Evolutionary conservation across 164 flowering plant genomes (phyloP).

Genomic region (Kingdonia uniflora): DNA sequence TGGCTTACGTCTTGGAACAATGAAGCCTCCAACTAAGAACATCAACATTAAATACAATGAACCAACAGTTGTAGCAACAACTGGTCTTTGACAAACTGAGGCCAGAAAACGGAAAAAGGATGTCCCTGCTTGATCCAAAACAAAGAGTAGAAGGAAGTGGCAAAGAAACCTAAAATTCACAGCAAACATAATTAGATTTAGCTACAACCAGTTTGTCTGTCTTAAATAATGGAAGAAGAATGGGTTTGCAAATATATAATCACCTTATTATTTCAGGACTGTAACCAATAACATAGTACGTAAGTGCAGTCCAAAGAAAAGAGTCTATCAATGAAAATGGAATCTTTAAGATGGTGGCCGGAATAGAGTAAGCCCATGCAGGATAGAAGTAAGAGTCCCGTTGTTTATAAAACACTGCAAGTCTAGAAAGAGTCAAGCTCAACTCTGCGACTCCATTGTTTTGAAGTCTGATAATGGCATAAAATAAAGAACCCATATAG

Average conservation of each 20-base stretch:
- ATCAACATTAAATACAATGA: slow-evolving; percentile 7
- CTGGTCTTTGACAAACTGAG: neutral
- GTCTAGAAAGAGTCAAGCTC: neutral
- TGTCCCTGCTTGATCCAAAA: neutral
- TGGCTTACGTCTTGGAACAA: slow-evolving; percentile 21
- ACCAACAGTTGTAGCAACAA: neutral
- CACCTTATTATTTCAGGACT: slow-evolving; percentile 3
- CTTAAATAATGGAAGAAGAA: neutral
- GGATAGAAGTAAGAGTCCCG: slow-evolving; percentile 2
- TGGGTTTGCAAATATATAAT: neutral
- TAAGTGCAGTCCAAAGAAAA: neutral
- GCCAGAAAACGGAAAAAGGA: slow-evolving; percentile 4
- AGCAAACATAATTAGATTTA: neutral
- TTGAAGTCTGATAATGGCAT: neutral
- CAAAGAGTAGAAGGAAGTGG: slow-evolving; percentile 5
- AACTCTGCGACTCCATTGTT: neutral
- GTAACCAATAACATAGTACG: slow-evolving; percentile 4
- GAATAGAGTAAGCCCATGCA: slow-evolving; percentile 5
- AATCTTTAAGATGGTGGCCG: slow-evolving; percentile 1
- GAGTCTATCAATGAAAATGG: slow-evolving; percentile 2
- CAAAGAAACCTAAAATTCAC: neutral
- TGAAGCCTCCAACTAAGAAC: slow-evolving; percentile 28
- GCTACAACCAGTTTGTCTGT: neutral
- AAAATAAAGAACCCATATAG: slow-evolving; percentile 2
- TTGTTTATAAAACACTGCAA: slow-evolving; percentile 1